Conservation (phyloP, 1,284 basidiomycete species). For the Trichosporon ovoides region DNA sequence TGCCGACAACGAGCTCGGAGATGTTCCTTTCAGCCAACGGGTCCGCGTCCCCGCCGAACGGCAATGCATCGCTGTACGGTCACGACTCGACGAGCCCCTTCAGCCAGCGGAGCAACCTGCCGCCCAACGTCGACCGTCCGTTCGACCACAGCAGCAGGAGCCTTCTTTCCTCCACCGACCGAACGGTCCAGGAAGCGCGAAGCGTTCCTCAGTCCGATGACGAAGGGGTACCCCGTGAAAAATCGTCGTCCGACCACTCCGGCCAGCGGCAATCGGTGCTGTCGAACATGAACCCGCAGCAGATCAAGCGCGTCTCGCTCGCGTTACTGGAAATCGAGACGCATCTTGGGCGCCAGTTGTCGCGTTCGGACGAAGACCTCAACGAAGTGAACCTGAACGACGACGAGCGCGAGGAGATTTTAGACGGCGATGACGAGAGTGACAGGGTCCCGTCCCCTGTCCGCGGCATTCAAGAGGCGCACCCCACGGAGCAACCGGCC, state of each 20-base stretch:
- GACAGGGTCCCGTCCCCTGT: conserved; percentile 2
- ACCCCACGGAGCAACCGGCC: background rate
- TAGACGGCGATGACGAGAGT: conserved; percentile 17
- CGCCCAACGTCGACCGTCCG: background rate
- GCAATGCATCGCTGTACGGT: background rate
- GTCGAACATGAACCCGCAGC: conserved; percentile 31
- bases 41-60: background rate
- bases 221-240: background rate
- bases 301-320: conserved; percentile 41
- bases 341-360: conserved; percentile 17
- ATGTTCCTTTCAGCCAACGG: background rate
- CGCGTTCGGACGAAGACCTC: conserved; percentile 7
- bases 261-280: conserved; percentile 34
- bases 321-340: conserved; percentile 41
- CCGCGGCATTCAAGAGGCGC: background rate
- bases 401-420: conserved; percentile 29
- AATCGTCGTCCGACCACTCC: background rate
- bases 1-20: background rate
- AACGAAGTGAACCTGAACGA: conserved; percentile 17
- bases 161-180: background rate
- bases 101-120: background rate
- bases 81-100: background rate
- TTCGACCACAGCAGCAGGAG: background rate
- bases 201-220: background rate
- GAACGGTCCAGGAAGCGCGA: background rate